Base-by-base conservation (phyloP, 169 alveolate species). In the Plasmodium gaboni region DNA sequence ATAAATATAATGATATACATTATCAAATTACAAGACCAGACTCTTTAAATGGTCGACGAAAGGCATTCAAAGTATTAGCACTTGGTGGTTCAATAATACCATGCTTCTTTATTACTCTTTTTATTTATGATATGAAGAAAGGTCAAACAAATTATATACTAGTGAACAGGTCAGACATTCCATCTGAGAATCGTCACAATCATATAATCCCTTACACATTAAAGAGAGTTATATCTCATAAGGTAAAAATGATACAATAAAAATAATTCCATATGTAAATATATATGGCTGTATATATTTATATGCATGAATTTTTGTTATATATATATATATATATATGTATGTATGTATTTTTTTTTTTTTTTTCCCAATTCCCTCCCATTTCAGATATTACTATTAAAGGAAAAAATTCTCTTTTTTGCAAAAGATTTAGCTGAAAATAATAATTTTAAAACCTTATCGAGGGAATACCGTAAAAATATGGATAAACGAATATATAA, bases 401-500 rank as follows among this genome's bases (percentile, higher is more conserved):
- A 78, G 78, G 78, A 78, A 60, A 78, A 51, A 22, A 50, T 57
- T 38, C 61, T 78, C 10, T 78, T 78, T 15, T 78, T 78, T 69
- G 89, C 74, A 13, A 78, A 65, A 48, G 89, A 78, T 59, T 55
- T 78, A 46, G 89, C 89, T 13, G 78, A 65, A 69, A 78, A 78
- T 24, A 78, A 78, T 57, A 63, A 65, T 42, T 65, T 78, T 15
- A 78, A 65, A 13, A 78, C 32, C 12, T 26, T 78, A n/a, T 78
- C 89, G 3, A 48, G 26, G 42, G 89, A 78, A 44, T 78, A 78
- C 26, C 89, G 67, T 59, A 64, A 32, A 7, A 51, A 59, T 44
- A 46, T 78, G 19, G 60, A 78, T 60, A 67, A 69, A 7, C 44
- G 89, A n/a, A 28, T 78, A 19, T 24, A 48, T 5, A 57, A 69